phyloP scores from a whole-genome alignment of 139 green algal species.

The Deuterostichococcus epilithicus region DNA sequence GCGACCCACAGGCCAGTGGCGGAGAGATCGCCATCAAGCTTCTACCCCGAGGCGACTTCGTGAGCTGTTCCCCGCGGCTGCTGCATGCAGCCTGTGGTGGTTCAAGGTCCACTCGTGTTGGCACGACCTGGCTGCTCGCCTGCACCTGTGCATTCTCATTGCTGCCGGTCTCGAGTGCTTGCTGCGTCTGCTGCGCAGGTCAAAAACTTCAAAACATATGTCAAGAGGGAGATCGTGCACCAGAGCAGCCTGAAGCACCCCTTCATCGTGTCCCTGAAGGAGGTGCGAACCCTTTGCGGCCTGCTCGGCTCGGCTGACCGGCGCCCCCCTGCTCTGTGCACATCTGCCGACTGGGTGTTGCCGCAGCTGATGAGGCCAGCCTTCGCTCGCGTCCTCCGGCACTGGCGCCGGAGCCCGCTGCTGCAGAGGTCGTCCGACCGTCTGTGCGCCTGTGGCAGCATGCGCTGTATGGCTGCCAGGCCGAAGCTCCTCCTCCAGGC shows the following conservation, averaged over 20 bases:
- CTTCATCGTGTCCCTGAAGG: conserved; percentile 41
- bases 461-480: background rate
- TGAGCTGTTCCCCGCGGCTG: conserved; percentile 10
- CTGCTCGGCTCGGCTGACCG: too few relatives aligned
- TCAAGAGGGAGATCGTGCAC: conserved; percentile 54
- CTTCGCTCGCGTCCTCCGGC: too few relatives aligned
- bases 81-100: background rate
- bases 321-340: too few relatives aligned
- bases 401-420: too few relatives aligned
- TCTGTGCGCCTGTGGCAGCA: too few relatives aligned
- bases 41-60: conserved; percentile 30
- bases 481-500: too few relatives aligned
- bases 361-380: background rate
- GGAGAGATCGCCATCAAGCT: conserved; percentile 46
- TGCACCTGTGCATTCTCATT: background rate
- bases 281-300: conserved; percentile 11
- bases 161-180: too few relatives aligned
- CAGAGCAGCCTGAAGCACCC: conserved; percentile 49
- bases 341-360: too few relatives aligned
- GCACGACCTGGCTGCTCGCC: background rate
- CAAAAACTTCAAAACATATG: conserved; percentile 33
- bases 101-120: background rate
- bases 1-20: conserved; percentile 8
- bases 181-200: background rate
- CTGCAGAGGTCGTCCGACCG: too few relatives aligned